Conservation (phyloP, 2,329 filamentous ascomycete genomes). For the Thielaviopsis punctulata region DNA sequence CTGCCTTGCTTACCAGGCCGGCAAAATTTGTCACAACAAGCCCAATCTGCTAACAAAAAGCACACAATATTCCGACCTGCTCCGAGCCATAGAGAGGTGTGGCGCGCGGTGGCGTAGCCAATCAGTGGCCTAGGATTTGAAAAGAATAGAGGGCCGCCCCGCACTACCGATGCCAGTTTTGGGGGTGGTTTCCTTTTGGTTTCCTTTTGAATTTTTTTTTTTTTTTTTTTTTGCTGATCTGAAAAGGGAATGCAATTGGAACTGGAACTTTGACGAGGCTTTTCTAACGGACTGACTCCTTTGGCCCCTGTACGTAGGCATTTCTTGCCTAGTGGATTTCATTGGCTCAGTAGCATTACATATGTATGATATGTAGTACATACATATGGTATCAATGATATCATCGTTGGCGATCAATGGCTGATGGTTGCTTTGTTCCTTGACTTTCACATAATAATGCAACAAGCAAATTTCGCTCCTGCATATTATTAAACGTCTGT, state of each 20-base stretch:
- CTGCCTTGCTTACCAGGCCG: slow-evolving; percentile 26
- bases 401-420: background rate
- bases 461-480: background rate
- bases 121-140: slow-evolving; percentile 17
- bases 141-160: slow-evolving; percentile 7
- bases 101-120: slow-evolving; percentile 16
- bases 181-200: slow-evolving; percentile 11
- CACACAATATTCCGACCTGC: slow-evolving; percentile 23
- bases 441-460: background rate
- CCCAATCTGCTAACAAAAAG: slow-evolving; percentile 3
- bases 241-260: slow-evolving; percentile 12
- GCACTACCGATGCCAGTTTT: slow-evolving; percentile 16
- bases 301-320: background rate
- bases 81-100: slow-evolving; percentile 20
- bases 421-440: background rate
- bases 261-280: slow-evolving; percentile 1
- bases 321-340: background rate
- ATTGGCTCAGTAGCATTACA: background rate
- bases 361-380: too few species aligned
- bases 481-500: background rate
- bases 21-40: slow-evolving; percentile 10
- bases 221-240: background rate
- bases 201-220: background rate
- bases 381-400: background rate
- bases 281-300: slow-evolving; percentile 1